A percentile compares a stretch with the other conserved stretches of the same genome.
phyloP scores from a whole-genome alignment of 176 grass and related monocot genomes.

The Juncus inflexus region DNA sequence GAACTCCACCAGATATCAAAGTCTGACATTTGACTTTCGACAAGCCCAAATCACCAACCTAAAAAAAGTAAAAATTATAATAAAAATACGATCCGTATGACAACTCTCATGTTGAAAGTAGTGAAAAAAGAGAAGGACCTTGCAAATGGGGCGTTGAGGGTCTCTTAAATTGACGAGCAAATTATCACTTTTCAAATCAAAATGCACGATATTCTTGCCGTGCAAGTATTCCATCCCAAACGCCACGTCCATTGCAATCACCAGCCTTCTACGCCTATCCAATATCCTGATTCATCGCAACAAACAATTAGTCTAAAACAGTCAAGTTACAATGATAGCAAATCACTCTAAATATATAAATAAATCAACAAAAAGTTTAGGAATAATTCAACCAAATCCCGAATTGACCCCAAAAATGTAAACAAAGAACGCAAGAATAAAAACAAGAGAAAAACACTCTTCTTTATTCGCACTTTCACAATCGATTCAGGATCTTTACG shows the following conservation, averaged over 20 bases:
- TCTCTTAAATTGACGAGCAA: conserved; percentile 94
- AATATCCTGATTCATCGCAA: conserved; percentile 69
- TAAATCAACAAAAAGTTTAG: background rate
- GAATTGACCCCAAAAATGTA: too few relatives aligned
- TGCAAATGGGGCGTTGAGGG: conserved; percentile 93
- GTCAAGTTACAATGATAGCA: conserved; percentile 12
- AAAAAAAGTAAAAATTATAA: conserved; percentile 24
- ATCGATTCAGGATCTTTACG: too few relatives aligned
- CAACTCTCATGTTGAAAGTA: background rate
- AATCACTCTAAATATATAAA: background rate
- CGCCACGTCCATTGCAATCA: conserved; percentile 97
- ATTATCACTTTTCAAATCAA: conserved; percentile 98
- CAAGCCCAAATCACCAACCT: conserved; percentile 97
- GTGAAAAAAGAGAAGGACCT: conserved; percentile 38
- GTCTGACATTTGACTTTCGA: conserved; percentile 96
- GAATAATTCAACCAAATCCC: too few relatives aligned
- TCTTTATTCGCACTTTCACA: too few relatives aligned
- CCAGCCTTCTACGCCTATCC: conserved; percentile 59
- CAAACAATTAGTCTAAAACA: conserved; percentile 18
- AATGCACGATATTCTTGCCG: conserved; percentile 96
- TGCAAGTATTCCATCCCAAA: conserved; percentile 99
- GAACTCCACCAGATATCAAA: conserved; percentile 86
- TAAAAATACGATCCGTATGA: background rate
- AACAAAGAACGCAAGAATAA: too few relatives aligned
- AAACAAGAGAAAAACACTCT: too few relatives aligned